Evolutionary conservation across 495 filamentous ascomycete genomes (phyloP).

Genomic region (Neurospora sp.): DNA sequence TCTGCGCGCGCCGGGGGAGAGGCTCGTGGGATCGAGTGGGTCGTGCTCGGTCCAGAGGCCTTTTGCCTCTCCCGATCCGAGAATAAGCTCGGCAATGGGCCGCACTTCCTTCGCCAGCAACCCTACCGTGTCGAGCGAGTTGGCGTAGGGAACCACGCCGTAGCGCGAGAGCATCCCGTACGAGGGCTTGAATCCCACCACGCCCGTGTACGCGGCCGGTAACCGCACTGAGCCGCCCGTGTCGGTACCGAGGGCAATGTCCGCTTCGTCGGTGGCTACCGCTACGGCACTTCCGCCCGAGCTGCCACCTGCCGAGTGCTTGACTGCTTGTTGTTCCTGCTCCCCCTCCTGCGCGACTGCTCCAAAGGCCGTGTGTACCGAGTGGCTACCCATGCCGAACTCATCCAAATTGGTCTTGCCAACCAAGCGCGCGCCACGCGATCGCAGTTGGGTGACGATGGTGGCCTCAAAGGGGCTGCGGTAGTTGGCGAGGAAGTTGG

Average conservation of each 20-base stretch:
- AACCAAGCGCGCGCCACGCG: constrained; percentile 53
- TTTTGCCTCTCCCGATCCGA: constrained; percentile 18
- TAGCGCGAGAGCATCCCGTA: constrained; percentile 59
- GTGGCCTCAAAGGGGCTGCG: constrained; percentile 75
- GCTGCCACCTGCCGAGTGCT: constrained; percentile 79
- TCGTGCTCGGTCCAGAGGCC: constrained; percentile 47
- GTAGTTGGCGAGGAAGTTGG: constrained; percentile 59
- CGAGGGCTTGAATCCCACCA: constrained; percentile 87
- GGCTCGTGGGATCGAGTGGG: constrained; percentile 64
- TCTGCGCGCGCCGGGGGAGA: constrained; percentile 45
- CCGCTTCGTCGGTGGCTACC: constrained; percentile 59
- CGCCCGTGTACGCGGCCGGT: constrained; percentile 82
- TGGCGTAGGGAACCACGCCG: constrained; percentile 92
- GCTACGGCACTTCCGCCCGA: constrained; percentile 91
- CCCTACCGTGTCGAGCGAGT: constrained; percentile 90
- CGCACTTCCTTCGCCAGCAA: constrained; percentile 50
- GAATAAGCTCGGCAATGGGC: constrained; percentile 45
- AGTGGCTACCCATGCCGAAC: constrained; percentile 97
- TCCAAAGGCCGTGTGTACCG: constrained; percentile 62
- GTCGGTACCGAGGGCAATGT: constrained; percentile 82
- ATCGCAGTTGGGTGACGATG: constrained; percentile 55
- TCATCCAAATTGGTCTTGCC: constrained; percentile 94
- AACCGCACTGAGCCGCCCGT: constrained; percentile 89
- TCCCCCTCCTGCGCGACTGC: constrained; percentile 36
- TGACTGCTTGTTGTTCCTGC: neutral